Evolutionary conservation across 768 basidiomycete genomes (phyloP).

Genomic region (Leccinum disarticulatum): DNA sequence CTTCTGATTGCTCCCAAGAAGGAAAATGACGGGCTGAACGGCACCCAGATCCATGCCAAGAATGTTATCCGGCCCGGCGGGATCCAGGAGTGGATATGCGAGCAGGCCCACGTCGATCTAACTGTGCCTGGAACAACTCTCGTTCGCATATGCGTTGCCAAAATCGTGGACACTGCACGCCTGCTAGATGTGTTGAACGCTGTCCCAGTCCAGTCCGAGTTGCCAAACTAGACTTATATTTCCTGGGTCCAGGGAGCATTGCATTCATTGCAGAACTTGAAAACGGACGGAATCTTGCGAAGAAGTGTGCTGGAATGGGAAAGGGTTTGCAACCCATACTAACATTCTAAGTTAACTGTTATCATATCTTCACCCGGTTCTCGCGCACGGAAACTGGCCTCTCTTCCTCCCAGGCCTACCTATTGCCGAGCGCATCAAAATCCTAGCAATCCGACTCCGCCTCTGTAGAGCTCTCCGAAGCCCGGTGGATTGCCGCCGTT

Average conservation of each 20-base stretch:
- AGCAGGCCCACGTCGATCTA: not conserved
- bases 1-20: not conserved
- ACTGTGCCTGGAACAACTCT: not conserved
- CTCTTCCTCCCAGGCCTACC: not conserved
- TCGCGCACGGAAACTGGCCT: not conserved
- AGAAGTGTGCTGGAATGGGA: too few species aligned
- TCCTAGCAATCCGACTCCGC: constrained; percentile 20
- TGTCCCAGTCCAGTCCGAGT: not conserved
- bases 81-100: not conserved
- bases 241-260: not conserved
- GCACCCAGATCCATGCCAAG: not conserved
- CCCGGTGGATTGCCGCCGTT: constrained; percentile 25
- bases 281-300: too few species aligned
- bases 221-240: not conserved
- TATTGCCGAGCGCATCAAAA: not conserved
- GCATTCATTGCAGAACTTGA: too few species aligned
- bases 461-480: constrained; percentile 21
- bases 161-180: not conserved
- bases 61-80: not conserved
- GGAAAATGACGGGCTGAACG: not conserved
- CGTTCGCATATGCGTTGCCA: not conserved
- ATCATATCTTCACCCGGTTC: not conserved
- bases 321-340: not conserved
- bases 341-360: not conserved
- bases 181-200: not conserved